A percentile compares a stretch with the other conserved stretches of the same genome.
Conservation (phyloP, 108 stramenopile genomes). For the Nitzschia sp. region DNA sequence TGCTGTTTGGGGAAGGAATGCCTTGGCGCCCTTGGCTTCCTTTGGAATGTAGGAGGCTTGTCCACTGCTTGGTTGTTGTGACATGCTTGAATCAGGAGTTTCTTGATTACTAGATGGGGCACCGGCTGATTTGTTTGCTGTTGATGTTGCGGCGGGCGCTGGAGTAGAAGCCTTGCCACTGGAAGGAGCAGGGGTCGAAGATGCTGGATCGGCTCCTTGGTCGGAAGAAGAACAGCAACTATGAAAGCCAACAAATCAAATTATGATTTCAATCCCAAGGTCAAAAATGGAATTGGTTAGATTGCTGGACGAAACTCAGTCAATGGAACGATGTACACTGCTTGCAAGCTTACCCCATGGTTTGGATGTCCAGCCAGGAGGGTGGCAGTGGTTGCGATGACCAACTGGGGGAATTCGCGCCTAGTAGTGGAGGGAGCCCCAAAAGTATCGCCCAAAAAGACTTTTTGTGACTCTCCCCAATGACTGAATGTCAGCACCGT, state of each 20-base stretch:
- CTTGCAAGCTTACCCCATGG: no score
- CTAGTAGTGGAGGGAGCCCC: no score
- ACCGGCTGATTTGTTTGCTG: slow-evolving; percentile 3
- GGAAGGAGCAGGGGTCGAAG: background rate
- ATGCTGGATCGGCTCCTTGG: slow-evolving; percentile 1
- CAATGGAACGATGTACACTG: no score
- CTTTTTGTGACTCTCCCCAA: no score
- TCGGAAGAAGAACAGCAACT: slow-evolving; percentile 15
- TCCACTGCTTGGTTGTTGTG: background rate
- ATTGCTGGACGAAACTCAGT: no score
- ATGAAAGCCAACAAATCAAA: background rate
- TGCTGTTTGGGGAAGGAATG: slow-evolving; percentile 14
- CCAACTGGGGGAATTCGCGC: no score
- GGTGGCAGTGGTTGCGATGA: no score
- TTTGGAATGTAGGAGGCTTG: slow-evolving; percentile 22
- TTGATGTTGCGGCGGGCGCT: background rate
- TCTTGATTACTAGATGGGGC: background rate
- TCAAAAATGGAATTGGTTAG: no score
- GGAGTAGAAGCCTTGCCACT: background rate
- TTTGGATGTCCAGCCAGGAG: no score
- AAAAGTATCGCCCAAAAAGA: no score
- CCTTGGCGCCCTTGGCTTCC: slow-evolving; percentile 19
- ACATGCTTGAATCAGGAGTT: background rate
- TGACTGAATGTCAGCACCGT: no score
- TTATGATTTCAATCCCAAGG: no score